A percentile compares a stretch with the other conserved stretches of the same genome.
Conservation (phyloP, 108 stramenopile species). For the Mediolabrus comicus region DNA sequence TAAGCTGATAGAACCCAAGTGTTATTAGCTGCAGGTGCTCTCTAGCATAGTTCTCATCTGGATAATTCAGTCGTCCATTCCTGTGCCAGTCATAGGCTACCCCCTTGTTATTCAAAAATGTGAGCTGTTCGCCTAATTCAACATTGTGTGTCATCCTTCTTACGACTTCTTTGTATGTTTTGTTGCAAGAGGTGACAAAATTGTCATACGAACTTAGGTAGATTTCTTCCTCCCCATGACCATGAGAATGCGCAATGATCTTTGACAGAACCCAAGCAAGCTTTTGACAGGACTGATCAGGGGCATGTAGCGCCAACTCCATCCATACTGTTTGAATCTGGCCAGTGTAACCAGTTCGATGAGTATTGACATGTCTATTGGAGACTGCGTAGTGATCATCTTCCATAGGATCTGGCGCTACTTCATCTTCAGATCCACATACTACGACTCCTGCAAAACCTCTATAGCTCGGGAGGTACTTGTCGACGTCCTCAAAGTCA, state of each 20-base stretch:
- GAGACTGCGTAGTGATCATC: constrained; percentile 32
- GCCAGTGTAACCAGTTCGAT: constrained; percentile 5
- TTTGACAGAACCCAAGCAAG: constrained; percentile 48
- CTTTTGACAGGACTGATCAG: constrained; percentile 49
- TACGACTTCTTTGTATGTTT: constrained; percentile 42
- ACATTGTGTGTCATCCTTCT: constrained; percentile 34
- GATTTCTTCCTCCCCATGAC: constrained; percentile 13
- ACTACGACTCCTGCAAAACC: constrained; percentile 8
- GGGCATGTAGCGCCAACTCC: constrained; percentile 21
- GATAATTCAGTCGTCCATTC: not conserved
- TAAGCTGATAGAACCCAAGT: constrained; percentile 49
- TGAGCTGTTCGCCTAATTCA: constrained; percentile 42
- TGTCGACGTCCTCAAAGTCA: not conserved
- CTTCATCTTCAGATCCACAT: constrained; percentile 48
- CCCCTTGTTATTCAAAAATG: constrained; percentile 10
- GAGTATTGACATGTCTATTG: constrained; percentile 17
- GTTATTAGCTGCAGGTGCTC: constrained; percentile 64
- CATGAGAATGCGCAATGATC: constrained; percentile 22
- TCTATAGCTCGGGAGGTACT: constrained; percentile 19
- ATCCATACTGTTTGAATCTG: constrained; percentile 40
- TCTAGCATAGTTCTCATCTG: constrained; percentile 62
- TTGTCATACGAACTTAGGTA: constrained; percentile 45
- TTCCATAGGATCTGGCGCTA: constrained; percentile 18
- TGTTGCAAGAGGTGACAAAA: constrained; percentile 39
- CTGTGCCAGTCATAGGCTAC: constrained; percentile 1